Conservation (phyloP, 2,329 filamentous ascomycete species). For the Pseudogymnoascus sp. region DNA sequence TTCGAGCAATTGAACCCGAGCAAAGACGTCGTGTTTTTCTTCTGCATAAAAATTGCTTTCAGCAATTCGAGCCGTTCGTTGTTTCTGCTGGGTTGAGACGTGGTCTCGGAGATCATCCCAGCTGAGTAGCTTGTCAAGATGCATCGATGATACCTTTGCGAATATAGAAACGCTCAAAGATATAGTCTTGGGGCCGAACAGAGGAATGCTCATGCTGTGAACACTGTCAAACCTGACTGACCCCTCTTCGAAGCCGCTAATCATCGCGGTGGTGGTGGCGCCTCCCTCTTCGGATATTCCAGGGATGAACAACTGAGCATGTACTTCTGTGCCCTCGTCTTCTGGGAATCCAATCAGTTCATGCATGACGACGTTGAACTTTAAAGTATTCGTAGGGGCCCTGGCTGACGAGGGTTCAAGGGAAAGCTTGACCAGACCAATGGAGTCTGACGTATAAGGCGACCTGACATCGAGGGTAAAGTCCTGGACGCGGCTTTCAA, state of each 20-base stretch:
- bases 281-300: conserved; percentile 84
- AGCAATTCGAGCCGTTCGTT: conserved; percentile 58
- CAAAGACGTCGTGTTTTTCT: conserved; percentile 89
- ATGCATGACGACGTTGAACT: conserved; percentile 98
- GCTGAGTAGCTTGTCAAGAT: conserved; percentile 92
- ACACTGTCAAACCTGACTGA: conserved; percentile 93
- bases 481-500: conserved; percentile 90
- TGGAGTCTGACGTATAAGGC: conserved; percentile 81
- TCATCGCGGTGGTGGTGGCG: conserved; percentile 91
- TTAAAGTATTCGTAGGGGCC: conserved; percentile 83
- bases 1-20: conserved; percentile 81
- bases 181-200: conserved; percentile 67
- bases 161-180: conserved; percentile 84
- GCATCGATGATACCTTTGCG: conserved; percentile 83
- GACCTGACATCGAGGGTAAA: conserved; percentile 86
- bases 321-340: conserved; percentile 88
- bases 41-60: conserved; percentile 91
- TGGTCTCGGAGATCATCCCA: conserved; percentile 98
- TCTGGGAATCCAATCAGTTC: conserved; percentile 92
- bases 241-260: conserved; percentile 86
- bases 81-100: conserved; percentile 50
- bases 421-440: conserved; percentile 85
- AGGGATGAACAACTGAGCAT: conserved; percentile 93
- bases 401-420: conserved; percentile 90
- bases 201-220: conserved; percentile 91